Base-by-base conservation (phyloP, 306 rosid genomes). In the Inga oerstediana region DNA sequence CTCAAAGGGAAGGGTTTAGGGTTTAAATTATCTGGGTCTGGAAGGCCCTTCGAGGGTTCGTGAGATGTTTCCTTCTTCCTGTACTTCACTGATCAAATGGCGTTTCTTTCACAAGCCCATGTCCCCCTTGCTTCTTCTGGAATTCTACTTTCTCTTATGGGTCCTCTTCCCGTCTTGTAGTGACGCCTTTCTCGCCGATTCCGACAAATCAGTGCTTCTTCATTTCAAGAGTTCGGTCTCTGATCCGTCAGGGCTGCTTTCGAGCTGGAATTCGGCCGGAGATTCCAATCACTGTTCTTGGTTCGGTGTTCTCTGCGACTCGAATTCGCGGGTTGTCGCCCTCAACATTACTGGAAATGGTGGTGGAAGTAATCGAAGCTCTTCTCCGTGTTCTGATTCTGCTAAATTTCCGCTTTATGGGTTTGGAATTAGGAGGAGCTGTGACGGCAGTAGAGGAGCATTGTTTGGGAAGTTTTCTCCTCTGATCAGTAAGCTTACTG, bases 331-430 rank as follows among this genome's bases (percentile, higher is more conserved):
- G 20, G 98, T 95, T 10, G 87, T 95, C 54, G 80, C 95, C 0
- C 84, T 95, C 80, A 93, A 95, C 90, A 46, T 95, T 81, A 88
- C 94, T 46, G 98, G 98, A 7, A 86, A 85, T 76, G 94, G 93
- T 5, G 78, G 80, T 48, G 76, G 79, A 85, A 89, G 84, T 81
- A 71, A 83, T 65, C 82, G 72, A 19, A 78, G 65, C 27, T 35
- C 86, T 0, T 79, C 17, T 27, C 77, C 90, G 4, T 93, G 98
- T 61, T 81, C 88, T 10, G 77, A 88, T 77, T 89, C 78, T 39
- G 44, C 79, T 17, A 70, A 78, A 75, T 95, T 90, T 79, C 98
- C 98, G 8, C 88, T 93, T 48, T 93, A 92, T 79, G 95, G 98
- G 32, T 85, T 88, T 9, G 98, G 97, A n/a, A 85, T 87, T 61